Percentiles rank a stretch among this genome's conserved stretches.
Evolutionary conservation across 257 asterid species (phyloP).

Genomic region (Jaltomata sinuosa): DNA sequence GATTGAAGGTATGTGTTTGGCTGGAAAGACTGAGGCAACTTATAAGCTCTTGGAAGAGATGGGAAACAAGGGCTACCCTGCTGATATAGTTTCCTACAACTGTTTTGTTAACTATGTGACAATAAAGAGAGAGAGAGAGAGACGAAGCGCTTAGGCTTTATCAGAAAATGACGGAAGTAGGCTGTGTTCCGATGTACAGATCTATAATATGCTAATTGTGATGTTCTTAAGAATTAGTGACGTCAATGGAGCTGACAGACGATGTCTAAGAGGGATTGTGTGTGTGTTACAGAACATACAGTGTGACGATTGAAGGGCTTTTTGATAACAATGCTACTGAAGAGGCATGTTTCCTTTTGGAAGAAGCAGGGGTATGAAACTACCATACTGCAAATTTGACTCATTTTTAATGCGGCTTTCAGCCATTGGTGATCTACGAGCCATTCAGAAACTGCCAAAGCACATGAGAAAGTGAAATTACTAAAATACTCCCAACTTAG

Average conservation of each 20-base stretch:
- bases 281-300: constrained; percentile 56
- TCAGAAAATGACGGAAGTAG: constrained; percentile 49
- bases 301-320: constrained; percentile 87
- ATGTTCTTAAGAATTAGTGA: constrained; percentile 64
- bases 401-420: constrained; percentile 61
- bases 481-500: too few species aligned
- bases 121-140: constrained; percentile 43
- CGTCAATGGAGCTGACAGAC: constrained; percentile 62
- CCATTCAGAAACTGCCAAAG: constrained; percentile 70
- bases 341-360: constrained; percentile 66
- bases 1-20: constrained; percentile 64
- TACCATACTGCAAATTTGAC: constrained; percentile 70
- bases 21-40: constrained; percentile 70
- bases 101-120: constrained; percentile 80
- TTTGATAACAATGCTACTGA: constrained; percentile 37
- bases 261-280: constrained; percentile 64
- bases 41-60: constrained; percentile 73
- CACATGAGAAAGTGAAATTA: constrained; percentile 35
- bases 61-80: constrained; percentile 79
- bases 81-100: constrained; percentile 83
- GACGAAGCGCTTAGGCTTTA: constrained; percentile 55
- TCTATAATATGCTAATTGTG: constrained; percentile 64
- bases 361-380: constrained; percentile 58
- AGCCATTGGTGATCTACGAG: constrained; percentile 54
- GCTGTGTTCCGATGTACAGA: constrained; percentile 75